Evolutionary conservation across 2,329 filamentous ascomycete genomes (phyloP).

Genomic region (Colletotrichum sidae): DNA sequence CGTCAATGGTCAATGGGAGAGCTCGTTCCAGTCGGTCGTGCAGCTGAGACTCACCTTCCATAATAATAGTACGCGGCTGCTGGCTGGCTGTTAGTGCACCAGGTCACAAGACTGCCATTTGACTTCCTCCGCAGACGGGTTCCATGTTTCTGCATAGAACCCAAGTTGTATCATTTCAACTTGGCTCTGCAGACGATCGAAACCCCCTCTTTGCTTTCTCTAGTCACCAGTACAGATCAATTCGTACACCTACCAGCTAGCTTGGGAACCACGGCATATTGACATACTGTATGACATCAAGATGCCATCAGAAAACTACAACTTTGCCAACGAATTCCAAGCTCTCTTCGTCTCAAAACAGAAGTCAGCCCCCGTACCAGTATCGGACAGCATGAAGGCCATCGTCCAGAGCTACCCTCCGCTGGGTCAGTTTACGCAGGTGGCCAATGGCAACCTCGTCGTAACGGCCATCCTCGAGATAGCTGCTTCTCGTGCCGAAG

Average conservation of each 20-base stretch:
- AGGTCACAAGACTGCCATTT: slow-evolving; percentile 35
- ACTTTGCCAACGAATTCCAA: slow-evolving; percentile 52
- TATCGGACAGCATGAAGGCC: slow-evolving; percentile 49
- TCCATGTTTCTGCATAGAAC: slow-evolving; percentile 15
- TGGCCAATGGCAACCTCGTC: slow-evolving; percentile 59
- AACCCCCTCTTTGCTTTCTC: slow-evolving; percentile 17
- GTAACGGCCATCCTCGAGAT: slow-evolving; percentile 80
- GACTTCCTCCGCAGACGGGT: slow-evolving; percentile 29
- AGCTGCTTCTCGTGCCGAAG: slow-evolving; percentile 62
- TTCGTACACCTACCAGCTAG: background rate
- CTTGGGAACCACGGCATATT: background rate
- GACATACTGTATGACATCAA: slow-evolving; percentile 27
- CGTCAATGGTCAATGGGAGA: slow-evolving; percentile 10
- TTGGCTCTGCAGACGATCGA: slow-evolving; percentile 11
- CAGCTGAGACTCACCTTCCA: slow-evolving; percentile 25
- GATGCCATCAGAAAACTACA: slow-evolving; percentile 41
- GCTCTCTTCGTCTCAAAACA: slow-evolving; percentile 52
- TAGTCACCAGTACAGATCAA: background rate
- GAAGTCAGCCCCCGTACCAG: slow-evolving; percentile 44
- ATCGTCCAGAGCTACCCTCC: slow-evolving; percentile 71
- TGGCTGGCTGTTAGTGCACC: slow-evolving; percentile 33
- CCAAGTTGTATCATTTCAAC: slow-evolving; percentile 7
- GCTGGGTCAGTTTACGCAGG: slow-evolving; percentile 77
- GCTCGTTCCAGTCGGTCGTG: slow-evolving; percentile 5
- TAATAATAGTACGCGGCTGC: too few species aligned